Evolutionary conservation across 305 asterid genomes (phyloP).

Genomic region (Fraxinus dipetala): DNA sequence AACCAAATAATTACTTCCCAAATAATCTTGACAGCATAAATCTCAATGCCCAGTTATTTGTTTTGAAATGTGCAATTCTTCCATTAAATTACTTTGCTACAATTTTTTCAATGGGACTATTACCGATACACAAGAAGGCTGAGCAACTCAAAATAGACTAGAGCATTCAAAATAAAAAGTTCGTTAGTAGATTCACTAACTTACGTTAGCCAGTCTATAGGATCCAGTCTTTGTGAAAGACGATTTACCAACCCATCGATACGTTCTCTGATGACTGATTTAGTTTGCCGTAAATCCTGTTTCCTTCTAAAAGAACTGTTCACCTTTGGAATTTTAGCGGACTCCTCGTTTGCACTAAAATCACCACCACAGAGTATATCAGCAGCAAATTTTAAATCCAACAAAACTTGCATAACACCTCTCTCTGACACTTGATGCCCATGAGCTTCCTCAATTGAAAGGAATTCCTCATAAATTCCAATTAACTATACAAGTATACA

Average conservation of each 20-base stretch:
- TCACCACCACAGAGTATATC: conserved; percentile 81
- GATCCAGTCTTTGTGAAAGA: conserved; percentile 78
- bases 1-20: not conserved
- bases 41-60: not conserved
- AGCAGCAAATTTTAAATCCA: conserved; percentile 81
- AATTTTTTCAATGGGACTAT: conserved; percentile 12
- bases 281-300: conserved; percentile 50
- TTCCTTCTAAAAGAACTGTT: conserved; percentile 66
- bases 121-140: conserved; percentile 11
- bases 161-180: not conserved
- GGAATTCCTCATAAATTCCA: conserved; percentile 68
- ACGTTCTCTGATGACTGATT: conserved; percentile 57
- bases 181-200: conserved; percentile 32
- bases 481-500: conserved; percentile 51
- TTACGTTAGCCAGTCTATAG: conserved; percentile 99
- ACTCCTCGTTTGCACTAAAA: conserved; percentile 47
- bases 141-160: conserved; percentile 5
- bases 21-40: not conserved
- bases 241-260: conserved; percentile 51
- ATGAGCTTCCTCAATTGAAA: conserved; percentile 49
- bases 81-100: not conserved
- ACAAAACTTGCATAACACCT: conserved; percentile 79
- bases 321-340: conserved; percentile 42
- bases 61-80: not conserved
- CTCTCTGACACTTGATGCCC: conserved; percentile 70